phyloP scores from a whole-genome alignment of 192 early-diverging fungal species.

The Oehlia diaphana region DNA sequence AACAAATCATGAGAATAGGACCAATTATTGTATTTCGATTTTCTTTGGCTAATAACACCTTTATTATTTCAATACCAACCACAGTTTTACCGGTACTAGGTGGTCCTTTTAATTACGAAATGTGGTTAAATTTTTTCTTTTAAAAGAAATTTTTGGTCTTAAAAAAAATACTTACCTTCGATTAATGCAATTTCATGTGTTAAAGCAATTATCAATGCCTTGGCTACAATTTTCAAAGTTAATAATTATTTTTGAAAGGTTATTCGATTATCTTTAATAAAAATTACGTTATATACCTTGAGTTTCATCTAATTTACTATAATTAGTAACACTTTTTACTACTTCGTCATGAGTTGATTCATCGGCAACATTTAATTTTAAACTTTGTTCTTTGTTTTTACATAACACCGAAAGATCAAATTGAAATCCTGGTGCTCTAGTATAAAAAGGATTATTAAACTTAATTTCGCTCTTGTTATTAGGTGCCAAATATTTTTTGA shows the following conservation, averaged over 20 bases:
- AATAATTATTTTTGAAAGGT: too few relatives aligned
- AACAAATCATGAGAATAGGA: slow-evolving; percentile 55
- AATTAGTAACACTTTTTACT: not conserved
- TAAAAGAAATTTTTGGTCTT: too few relatives aligned
- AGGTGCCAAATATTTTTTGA: slow-evolving; percentile 40
- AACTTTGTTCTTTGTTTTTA: not conserved
- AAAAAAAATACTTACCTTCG: slow-evolving; percentile 40
- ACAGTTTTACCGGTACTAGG: slow-evolving; percentile 56
- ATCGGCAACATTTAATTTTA: slow-evolving; percentile 26
- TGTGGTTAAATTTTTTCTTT: too few relatives aligned
- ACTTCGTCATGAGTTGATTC: not conserved
- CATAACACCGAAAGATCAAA: slow-evolving; percentile 34
- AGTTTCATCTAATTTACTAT: slow-evolving; percentile 46
- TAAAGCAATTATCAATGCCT: slow-evolving; percentile 50
- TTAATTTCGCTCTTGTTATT: not conserved
- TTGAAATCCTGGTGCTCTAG: slow-evolving; percentile 34
- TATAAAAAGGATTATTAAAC: slow-evolving; percentile 40
- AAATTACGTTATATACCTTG: slow-evolving; percentile 33
- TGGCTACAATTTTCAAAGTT: not conserved
- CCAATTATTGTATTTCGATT: slow-evolving; percentile 34
- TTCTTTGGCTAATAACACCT: slow-evolving; percentile 32
- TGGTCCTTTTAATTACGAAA: slow-evolving; percentile 33
- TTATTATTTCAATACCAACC: slow-evolving; percentile 53
- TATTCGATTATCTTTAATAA: too few relatives aligned
- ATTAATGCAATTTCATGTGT: slow-evolving; percentile 52